These are phyloP conservation scores for Pseudocohnilembus persalinus DNA, from an alignment of 169 alveolate species.

Conservation along the genomic window DNA sequence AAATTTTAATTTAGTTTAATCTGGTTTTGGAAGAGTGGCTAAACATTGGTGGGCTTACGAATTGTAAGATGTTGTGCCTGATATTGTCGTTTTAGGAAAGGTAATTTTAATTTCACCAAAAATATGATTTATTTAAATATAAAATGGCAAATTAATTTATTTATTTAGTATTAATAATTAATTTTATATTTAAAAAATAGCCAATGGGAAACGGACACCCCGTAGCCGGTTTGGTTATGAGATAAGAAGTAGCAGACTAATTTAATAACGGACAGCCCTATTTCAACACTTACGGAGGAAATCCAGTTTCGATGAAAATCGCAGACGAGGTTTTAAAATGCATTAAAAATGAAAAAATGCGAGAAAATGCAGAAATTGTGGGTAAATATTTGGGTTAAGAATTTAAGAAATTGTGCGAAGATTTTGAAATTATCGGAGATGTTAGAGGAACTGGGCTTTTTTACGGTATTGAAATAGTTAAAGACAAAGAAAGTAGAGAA, in stretches of 20 bases:
- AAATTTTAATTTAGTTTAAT: not conserved
- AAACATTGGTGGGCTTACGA: not conserved
- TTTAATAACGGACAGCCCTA: not conserved
- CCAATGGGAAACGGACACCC: not conserved
- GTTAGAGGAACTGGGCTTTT: not conserved
- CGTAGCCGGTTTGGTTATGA: not conserved
- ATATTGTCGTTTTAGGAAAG: not conserved
- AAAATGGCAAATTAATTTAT: no score
- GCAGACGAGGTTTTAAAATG: not conserved
- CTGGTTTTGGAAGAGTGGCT: not conserved
- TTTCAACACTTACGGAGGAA: not conserved
- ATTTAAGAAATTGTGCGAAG: not conserved
- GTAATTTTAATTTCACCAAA: not conserved
- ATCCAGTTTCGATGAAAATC: not conserved
- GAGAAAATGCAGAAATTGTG: not conserved
- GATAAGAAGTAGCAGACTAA: not conserved
- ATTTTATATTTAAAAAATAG: not conserved
- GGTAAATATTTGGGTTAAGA: not conserved
- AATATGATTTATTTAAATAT: no score
- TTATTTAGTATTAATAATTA: no score
- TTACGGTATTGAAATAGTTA: not conserved
- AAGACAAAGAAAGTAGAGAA: not conserved
- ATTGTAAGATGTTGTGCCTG: not conserved
- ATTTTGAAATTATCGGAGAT: not conserved
- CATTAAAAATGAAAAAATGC: not conserved